These are phyloP conservation scores for Leccinum barrowsii DNA, from an alignment of 768 basidiomycete genomes.

Conservation along the genomic window DNA sequence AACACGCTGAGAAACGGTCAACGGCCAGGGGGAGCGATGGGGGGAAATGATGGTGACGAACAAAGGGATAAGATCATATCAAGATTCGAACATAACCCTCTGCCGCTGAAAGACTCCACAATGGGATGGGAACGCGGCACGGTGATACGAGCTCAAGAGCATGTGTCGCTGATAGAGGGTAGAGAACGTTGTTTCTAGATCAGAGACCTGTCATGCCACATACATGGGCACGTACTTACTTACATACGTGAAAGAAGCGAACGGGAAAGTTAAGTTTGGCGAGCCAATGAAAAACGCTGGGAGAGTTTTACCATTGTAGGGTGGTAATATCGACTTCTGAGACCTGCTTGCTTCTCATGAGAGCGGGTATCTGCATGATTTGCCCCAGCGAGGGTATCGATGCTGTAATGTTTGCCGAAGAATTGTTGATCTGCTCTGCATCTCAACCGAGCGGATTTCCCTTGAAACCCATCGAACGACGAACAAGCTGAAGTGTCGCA, in stretches of 20 bases:
- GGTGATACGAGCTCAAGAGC: background rate
- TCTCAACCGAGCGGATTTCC: background rate
- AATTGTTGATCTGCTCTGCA: background rate
- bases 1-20: background rate
- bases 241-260: constrained; percentile 6
- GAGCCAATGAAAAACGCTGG: background rate
- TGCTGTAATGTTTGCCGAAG: background rate
- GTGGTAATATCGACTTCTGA: constrained; percentile 1
- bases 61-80: background rate
- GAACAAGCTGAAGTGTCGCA: background rate
- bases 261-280: background rate
- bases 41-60: background rate
- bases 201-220: background rate
- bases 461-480: background rate
- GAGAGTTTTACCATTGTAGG: background rate
- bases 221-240: background rate
- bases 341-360: background rate
- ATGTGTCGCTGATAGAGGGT: background rate
- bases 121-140: background rate
- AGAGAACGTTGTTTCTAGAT: background rate
- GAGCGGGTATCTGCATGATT: background rate
- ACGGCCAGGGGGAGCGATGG: background rate
- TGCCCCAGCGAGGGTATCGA: background rate
- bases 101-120: background rate
- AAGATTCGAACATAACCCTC: background rate